phyloP scores from a whole-genome alignment of 768 basidiomycete genomes.

The Xerocomellus amylosporus region DNA sequence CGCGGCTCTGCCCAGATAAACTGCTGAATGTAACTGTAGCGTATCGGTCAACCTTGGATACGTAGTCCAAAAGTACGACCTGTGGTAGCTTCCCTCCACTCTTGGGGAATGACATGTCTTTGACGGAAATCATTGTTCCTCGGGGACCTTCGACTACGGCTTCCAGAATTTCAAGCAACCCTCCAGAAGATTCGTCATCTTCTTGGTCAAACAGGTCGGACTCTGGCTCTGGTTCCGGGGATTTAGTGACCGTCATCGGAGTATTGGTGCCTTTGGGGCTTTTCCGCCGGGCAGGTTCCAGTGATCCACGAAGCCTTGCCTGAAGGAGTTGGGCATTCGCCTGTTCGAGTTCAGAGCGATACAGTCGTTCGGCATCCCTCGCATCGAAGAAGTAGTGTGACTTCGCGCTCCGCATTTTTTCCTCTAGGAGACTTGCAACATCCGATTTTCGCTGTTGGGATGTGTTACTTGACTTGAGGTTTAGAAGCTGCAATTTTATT shows the following conservation, averaged over 20 bases:
- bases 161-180: conserved; percentile 75
- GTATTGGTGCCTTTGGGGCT: background rate
- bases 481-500: conserved; percentile 55
- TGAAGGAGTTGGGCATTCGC: conserved; percentile 44
- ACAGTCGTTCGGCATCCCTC: conserved; percentile 58
- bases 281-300: background rate
- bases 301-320: conserved; percentile 38
- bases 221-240: background rate
- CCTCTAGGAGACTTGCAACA: conserved; percentile 39
- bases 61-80: conserved; percentile 61
- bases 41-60: conserved; percentile 67
- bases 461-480: conserved; percentile 38
- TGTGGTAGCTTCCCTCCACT: conserved; percentile 84
- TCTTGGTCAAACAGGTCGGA: conserved; percentile 55
- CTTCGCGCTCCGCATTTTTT: conserved; percentile 46
- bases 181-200: conserved; percentile 48
- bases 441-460: conserved; percentile 26
- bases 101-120: conserved; percentile 80
- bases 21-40: conserved; percentile 67
- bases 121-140: conserved; percentile 52
- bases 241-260: background rate
- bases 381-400: conserved; percentile 70
- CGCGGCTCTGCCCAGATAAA: conserved; percentile 71
- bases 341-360: conserved; percentile 52
- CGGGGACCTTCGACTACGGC: conserved; percentile 54